A percentile compares a stretch with the other conserved stretches of the same genome.
Evolutionary conservation across 2,329 filamentous ascomycete species (phyloP).

Genomic region (Fusarium torreyae): DNA sequence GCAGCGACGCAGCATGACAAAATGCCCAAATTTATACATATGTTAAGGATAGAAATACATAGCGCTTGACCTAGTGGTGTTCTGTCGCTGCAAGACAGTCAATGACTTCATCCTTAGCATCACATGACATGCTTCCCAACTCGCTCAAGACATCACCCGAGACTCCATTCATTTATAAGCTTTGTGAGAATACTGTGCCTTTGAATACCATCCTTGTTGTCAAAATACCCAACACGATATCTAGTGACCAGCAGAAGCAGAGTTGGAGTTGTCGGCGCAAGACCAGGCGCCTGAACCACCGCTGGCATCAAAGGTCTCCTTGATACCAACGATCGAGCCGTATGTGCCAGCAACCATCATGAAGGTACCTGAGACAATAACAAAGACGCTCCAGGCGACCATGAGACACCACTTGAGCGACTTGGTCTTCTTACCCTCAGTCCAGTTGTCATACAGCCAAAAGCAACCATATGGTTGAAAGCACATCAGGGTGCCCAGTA

Average conservation of each 20-base stretch:
- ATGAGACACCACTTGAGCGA: conserved; percentile 28
- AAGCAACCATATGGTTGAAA: conserved; percentile 51
- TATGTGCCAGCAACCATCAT: conserved; percentile 63
- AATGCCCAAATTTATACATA: too few relatives aligned
- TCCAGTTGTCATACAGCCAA: conserved; percentile 52
- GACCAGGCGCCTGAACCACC: conserved; percentile 59
- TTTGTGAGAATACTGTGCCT: too few relatives aligned
- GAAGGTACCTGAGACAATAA: conserved; percentile 51
- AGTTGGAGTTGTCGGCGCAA: conserved; percentile 61
- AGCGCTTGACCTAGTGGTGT: too few relatives aligned
- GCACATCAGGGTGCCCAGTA: conserved; percentile 51
- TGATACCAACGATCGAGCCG: conserved; percentile 57
- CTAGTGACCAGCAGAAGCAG: conserved; percentile 26
- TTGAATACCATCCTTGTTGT: not conserved
- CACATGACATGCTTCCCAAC: not conserved
- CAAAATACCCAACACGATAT: not conserved
- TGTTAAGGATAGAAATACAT: too few relatives aligned
- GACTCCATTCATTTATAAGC: too few relatives aligned
- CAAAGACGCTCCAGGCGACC: conserved; percentile 32
- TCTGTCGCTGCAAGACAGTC: too few relatives aligned
- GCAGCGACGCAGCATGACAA: too few relatives aligned
- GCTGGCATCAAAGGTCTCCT: conserved; percentile 53
- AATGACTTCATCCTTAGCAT: too few relatives aligned
- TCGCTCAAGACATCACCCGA: not conserved
- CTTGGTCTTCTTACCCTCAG: conserved; percentile 13